These are phyloP conservation scores for Coemansia sp. DNA, from an alignment of 192 early-diverging fungal genomes.

Conservation along the genomic window DNA sequence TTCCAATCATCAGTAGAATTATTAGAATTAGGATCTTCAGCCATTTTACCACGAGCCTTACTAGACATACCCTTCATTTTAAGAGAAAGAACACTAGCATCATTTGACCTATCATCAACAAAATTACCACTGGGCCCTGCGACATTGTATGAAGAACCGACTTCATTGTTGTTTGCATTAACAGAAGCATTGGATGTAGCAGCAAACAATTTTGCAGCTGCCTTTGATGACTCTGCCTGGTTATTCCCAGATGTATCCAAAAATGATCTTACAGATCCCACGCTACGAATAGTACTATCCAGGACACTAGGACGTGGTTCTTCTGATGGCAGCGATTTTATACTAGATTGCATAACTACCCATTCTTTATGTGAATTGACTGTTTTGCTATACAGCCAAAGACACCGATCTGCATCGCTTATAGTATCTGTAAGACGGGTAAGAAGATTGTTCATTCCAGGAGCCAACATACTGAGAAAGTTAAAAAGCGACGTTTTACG, in stretches of 20 bases:
- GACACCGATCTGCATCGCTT: conserved; percentile 22
- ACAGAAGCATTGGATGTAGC: not conserved
- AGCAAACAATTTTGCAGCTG: conserved; percentile 13
- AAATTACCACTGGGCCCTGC: not conserved
- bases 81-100: too few species aligned
- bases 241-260: not conserved
- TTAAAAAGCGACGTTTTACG: conserved; percentile 29
- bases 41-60: conserved; percentile 48
- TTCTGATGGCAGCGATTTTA: conserved; percentile 13
- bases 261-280: not conserved
- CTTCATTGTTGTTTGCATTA: too few species aligned
- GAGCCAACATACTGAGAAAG: conserved; percentile 34
- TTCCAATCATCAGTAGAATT: not conserved
- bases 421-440: conserved; percentile 14
- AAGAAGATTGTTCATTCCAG: conserved; percentile 16
- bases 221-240: conserved; percentile 23
- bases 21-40: conserved; percentile 6
- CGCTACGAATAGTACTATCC: not conserved
- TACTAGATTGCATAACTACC: too few species aligned
- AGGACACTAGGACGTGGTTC: conserved; percentile 7
- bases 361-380: conserved; percentile 43
- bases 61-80: conserved; percentile 21
- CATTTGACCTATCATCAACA: not conserved
- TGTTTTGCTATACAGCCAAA: conserved; percentile 38
- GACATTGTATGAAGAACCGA: too few species aligned